Evolutionary conservation across 345 rosid species (phyloP), one percentile per base, ranked within the genome.

Genomic region (Euclidium syriacum): DNA sequence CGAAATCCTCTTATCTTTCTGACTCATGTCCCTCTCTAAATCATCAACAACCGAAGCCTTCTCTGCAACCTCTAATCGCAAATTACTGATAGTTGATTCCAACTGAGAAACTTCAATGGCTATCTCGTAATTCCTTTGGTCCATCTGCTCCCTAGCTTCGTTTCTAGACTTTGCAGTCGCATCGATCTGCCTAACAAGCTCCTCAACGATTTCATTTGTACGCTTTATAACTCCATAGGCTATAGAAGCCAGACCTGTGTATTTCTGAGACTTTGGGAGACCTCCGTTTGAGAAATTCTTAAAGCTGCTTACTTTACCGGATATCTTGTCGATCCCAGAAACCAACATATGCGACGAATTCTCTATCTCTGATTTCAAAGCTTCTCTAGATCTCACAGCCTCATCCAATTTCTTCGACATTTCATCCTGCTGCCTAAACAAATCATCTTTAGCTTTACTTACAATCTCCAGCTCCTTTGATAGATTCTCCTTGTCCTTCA

Each of bases 91-190:
- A 0, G 92, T 73, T 32, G 97, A 91, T 76, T 95, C 97, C 55
- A 95, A 86, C 80, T 90, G 91, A 12, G 97, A 95, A 73, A 95
- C 97, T 75, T 95, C 99, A 52, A 95, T 88, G 33, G 99, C 99
- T 62, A 95, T 90, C 80, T 90, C 97, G 59, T 86, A 95, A 65
- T 95, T 95, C 55, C 99, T 79, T 71, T 90, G 95, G 56, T 86
- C 99, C 72, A 95, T 81, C 75, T 86, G 96, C 70, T 83, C 95
- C 71, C 97, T 90, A 5, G 84, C 95, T 42, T 90, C 96, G 62
- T 95, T 81, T 41, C 96, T 83, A 11, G 96, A 80, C 75, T 86
- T 95, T 0, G 74, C 56, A 1, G 82, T 64, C 8, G 53, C 34
- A 66, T 88, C 90, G 0, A 86, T 65, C 83, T 90, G 96, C 74